These are phyloP conservation scores for Cytospora schulzeri DNA, from an alignment of 2,329 filamentous ascomycete species.

Conservation along the genomic window DNA sequence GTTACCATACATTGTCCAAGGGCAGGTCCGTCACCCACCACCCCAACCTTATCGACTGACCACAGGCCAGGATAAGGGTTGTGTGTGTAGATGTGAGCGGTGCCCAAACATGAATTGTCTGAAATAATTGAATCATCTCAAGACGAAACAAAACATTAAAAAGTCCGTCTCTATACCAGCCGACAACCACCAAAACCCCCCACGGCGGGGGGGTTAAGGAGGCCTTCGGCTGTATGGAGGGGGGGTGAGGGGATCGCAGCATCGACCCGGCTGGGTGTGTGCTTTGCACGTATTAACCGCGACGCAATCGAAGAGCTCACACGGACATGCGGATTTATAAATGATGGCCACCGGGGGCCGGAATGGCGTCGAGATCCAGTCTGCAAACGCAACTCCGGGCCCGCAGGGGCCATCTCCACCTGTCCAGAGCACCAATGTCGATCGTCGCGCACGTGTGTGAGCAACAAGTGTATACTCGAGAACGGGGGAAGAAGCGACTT, in stretches of 20 bases:
- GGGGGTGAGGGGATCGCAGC: constrained; percentile 53
- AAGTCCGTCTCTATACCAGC: constrained; percentile 36
- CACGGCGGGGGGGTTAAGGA: constrained; percentile 8
- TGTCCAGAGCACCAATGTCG: constrained; percentile 39
- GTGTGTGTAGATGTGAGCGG: too few species aligned
- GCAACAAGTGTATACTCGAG: constrained; percentile 37
- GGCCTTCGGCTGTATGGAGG: constrained; percentile 38
- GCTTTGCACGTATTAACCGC: constrained; percentile 34
- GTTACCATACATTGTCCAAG: constrained; percentile 19
- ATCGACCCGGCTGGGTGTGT: constrained; percentile 52
- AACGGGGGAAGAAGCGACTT: constrained; percentile 33
- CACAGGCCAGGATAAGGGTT: constrained; percentile 22
- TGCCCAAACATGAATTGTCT: constrained; percentile 25
- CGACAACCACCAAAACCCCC: constrained; percentile 13
- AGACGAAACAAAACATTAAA: constrained; percentile 37
- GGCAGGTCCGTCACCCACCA: constrained; percentile 17
- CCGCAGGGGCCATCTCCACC: constrained; percentile 29
- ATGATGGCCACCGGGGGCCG: background rate
- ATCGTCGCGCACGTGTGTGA: constrained; percentile 32
- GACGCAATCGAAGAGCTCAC: constrained; percentile 48
- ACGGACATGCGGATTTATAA: constrained; percentile 34
- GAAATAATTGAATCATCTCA: constrained; percentile 32
- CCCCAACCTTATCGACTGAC: constrained; percentile 11
- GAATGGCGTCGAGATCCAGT: constrained; percentile 21
- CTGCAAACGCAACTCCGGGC: constrained; percentile 17